Evolutionary conservation across 495 filamentous ascomycete genomes (phyloP), one percentile per base, ranked within the genome.

Genomic region (Penicillium macrosclerotiorum): DNA sequence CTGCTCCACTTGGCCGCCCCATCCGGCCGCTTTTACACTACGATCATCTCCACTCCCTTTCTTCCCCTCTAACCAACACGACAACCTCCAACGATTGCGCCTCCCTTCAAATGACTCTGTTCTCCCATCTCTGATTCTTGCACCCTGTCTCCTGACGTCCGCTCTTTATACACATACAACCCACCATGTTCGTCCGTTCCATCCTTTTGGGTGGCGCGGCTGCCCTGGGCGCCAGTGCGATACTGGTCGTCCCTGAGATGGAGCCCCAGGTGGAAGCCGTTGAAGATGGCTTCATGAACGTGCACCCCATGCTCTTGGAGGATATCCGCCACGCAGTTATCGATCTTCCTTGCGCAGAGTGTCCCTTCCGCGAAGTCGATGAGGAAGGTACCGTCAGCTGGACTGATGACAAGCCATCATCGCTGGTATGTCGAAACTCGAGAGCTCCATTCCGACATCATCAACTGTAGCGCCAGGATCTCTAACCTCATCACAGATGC

Each of bases 201-300:
- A 51, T 71, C 26, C 51, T 73, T 13, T 49, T 73, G 34, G 68
- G 65, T 52, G 67, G 67, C 47, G 60, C 63, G 23, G 57, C 72
- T 37, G 73, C 68, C 26, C 54, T 75, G 27, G 55, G 64, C 57
- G 64, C 70, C 52, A 68, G 63, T 27, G 73, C 75, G n/a, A 63
- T 79, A 47, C 57, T 79, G 37, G 64, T 79, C 27, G 47, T 71
- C 33, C 72, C 72, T 34, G 74, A 75, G 42, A 49, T 61, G 31
- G 60, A 65, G 20, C 46, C 47, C 18, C 59, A 68, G 19, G 39
- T 59, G 23, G 52, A 67, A 20, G 46, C 49, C 24, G 44, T 57
- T 26, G 52, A 62, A 20, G 51, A 49, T 24, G 64, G 61, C 16
- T 57, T 64, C 25, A 32, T 64, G 33, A 51, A 42, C 16, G 29